A percentile compares a stretch with the other conserved stretches of the same genome.
These are phyloP conservation scores for Spiraea crenata DNA, from an alignment of 331 rosid genomes.

Conservation along the genomic window DNA sequence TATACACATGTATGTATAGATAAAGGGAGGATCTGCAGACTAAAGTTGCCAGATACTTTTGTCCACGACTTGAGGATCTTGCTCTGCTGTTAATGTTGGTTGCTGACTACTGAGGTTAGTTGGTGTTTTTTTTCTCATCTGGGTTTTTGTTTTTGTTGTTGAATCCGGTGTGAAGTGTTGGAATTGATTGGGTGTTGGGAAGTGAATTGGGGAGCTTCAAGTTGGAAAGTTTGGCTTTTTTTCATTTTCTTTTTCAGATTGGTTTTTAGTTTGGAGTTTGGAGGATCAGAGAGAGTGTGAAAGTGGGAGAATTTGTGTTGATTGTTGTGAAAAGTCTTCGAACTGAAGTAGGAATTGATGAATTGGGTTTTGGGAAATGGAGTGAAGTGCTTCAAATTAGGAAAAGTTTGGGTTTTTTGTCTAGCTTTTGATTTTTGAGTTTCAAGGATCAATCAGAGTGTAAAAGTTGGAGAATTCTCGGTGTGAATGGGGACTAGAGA, in stretches of 20 bases:
- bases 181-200: constrained; percentile 8
- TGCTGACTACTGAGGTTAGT: constrained; percentile 26
- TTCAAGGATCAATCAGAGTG: too few species aligned
- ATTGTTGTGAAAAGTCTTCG: too few species aligned
- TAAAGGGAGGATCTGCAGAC: constrained; percentile 2
- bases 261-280: neutral
- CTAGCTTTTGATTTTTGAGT: neutral
- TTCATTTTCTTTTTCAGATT: neutral
- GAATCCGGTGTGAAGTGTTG: neutral
- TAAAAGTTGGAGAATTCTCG: constrained; percentile 2
- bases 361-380: too few species aligned
- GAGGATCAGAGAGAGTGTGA: neutral
- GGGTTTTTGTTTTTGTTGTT: neutral
- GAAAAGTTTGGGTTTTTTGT: neutral
- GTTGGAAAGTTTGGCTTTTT: neutral
- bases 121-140: neutral
- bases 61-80: constrained; percentile 16
- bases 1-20: neutral
- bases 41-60: neutral
- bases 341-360: too few species aligned
- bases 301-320: neutral
- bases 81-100: constrained; percentile 8
- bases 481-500: constrained; percentile 2
- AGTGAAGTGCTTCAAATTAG: too few species aligned
- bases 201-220: constrained; percentile 6